phyloP scores from a whole-genome alignment of 192 early-diverging fungal species.

The Cladochytrium replicatum region DNA sequence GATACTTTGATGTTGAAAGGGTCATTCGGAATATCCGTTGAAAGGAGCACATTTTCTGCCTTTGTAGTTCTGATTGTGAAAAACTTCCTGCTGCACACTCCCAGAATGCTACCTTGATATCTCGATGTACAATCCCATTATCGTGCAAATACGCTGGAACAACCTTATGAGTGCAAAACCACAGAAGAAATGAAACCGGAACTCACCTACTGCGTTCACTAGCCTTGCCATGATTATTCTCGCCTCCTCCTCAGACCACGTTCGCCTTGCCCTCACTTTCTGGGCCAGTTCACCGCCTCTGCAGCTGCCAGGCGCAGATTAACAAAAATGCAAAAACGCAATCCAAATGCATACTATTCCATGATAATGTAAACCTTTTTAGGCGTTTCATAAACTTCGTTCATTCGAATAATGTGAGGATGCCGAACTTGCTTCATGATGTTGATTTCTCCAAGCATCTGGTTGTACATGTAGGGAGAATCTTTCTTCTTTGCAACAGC shows the following conservation, averaged over 20 bases:
- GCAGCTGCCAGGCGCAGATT: slow-evolving; percentile 24
- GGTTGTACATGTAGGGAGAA: slow-evolving; percentile 25
- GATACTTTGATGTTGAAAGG: slow-evolving; percentile 35
- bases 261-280: slow-evolving; percentile 1
- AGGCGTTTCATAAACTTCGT: slow-evolving; percentile 40
- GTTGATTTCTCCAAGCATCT: slow-evolving; percentile 34
- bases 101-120: background rate
- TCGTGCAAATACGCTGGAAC: slow-evolving; percentile 11
- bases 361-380: slow-evolving; percentile 39
- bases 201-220: slow-evolving; percentile 14
- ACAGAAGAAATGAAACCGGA: background rate
- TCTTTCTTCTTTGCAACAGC: slow-evolving; percentile 32
- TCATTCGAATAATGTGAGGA: slow-evolving; percentile 27
- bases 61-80: background rate
- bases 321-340: slow-evolving; percentile 3
- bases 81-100: too few species aligned
- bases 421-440: slow-evolving; percentile 42
- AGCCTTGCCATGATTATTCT: slow-evolving; percentile 12
- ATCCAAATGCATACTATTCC: slow-evolving; percentile 31
- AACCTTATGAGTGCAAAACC: too few species aligned
- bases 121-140: background rate
- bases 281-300: slow-evolving; percentile 27
- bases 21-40: slow-evolving; percentile 24
- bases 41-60: slow-evolving; percentile 14
- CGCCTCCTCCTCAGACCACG: slow-evolving; percentile 18